phyloP scores from a whole-genome alignment of 2,329 filamentous ascomycete genomes.

The Thyridium curvatum region DNA sequence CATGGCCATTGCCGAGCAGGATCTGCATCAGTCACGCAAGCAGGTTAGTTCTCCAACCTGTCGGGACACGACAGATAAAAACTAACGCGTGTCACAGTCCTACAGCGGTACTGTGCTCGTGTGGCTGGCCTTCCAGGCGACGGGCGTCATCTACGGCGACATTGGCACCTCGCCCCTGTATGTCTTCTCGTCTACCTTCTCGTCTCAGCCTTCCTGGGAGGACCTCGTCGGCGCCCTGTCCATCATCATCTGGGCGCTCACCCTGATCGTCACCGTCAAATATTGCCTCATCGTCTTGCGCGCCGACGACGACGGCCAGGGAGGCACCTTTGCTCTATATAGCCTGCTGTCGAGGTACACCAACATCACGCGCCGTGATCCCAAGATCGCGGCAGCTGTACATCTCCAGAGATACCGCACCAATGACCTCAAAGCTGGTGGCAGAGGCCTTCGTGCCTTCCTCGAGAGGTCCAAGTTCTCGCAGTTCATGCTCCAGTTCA shows the following conservation, averaged over 20 bases:
- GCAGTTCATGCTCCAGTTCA: constrained; percentile 48
- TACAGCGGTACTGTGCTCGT: constrained; percentile 14
- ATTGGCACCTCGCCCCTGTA: constrained; percentile 62
- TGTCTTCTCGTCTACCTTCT: constrained; percentile 64
- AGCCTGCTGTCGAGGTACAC: constrained; percentile 56
- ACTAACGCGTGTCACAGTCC: too few relatives aligned
- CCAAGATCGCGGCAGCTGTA: constrained; percentile 46
- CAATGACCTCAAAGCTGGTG: constrained; percentile 45
- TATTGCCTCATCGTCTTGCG: constrained; percentile 60
- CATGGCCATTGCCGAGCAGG: constrained; percentile 7
- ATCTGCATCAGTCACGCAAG: constrained; percentile 8
- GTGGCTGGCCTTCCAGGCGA: constrained; percentile 55
- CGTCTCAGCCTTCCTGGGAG: constrained; percentile 43
- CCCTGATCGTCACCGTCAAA: constrained; percentile 63
- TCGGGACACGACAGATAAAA: too few relatives aligned
- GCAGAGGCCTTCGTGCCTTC: constrained; percentile 44
- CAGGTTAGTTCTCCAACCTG: constrained; percentile 11
- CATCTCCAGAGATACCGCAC: constrained; percentile 54
- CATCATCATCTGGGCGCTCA: constrained; percentile 63
- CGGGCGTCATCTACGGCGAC: constrained; percentile 64
- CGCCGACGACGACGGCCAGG: constrained; percentile 66
- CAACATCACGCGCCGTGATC: constrained; percentile 54
- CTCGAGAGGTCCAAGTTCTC: constrained; percentile 51
- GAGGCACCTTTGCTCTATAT: constrained; percentile 63
- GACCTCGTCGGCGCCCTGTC: constrained; percentile 61